Conservation (phyloP, 2,329 filamentous ascomycete genomes). For the Trichoderma oligosporum region DNA sequence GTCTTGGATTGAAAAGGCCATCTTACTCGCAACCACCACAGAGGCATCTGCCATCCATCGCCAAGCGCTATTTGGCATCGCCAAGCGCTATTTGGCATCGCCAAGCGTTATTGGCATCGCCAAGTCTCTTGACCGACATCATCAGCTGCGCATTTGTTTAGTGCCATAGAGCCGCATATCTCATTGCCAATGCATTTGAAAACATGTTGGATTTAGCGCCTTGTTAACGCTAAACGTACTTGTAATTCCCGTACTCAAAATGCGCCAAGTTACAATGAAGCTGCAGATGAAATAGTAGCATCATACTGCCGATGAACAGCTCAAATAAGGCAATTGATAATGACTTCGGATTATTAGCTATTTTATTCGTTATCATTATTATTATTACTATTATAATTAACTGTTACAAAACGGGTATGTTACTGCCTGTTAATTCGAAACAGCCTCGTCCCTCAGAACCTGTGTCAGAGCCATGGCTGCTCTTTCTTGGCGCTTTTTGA, state of each 20-base stretch:
- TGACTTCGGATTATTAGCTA: too few relatives aligned
- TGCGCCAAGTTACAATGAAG: neutral
- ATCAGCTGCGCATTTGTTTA: neutral
- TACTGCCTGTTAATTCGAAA: neutral
- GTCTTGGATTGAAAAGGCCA: neutral
- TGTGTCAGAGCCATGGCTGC: slow-evolving; percentile 46
- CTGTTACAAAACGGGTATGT: neutral
- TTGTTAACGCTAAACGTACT: neutral
- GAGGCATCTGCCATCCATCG: neutral
- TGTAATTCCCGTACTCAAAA: neutral
- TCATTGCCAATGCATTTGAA: neutral
- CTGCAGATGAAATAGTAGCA: neutral
- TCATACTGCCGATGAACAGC: neutral
- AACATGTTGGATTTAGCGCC: neutral
- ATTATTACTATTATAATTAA: neutral
- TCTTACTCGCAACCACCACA: too few relatives aligned
- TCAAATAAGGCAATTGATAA: neutral
- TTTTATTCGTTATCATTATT: neutral
- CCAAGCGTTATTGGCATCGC: slow-evolving; percentile 5
- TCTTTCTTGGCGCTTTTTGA: slow-evolving; percentile 52
- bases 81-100: neutral
- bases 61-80: neutral
- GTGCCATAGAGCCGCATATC: slow-evolving; percentile 6
- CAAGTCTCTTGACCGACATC: slow-evolving; percentile 6
- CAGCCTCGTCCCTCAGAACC: slow-evolving; percentile 24